Conservation (phyloP, 2,329 filamentous ascomycete species). For the Hypoxylon sp. region DNA sequence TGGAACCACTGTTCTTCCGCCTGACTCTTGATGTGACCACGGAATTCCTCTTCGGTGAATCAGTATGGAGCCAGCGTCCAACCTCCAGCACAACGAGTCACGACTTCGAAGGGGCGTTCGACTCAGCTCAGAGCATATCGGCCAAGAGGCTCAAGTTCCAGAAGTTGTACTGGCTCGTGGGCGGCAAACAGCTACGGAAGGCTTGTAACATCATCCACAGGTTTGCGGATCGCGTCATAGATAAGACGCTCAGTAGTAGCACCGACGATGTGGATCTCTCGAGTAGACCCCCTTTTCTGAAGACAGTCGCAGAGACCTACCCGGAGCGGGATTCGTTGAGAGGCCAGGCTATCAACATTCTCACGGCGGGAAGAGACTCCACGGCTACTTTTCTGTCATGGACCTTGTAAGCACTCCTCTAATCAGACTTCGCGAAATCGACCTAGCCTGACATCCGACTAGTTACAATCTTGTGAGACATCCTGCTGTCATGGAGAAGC, state of each 20-base stretch:
- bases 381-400: slow-evolving; percentile 47
- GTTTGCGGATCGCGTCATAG: slow-evolving; percentile 47
- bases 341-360: slow-evolving; percentile 49
- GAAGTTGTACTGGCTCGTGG: slow-evolving; percentile 46
- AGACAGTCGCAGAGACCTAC: slow-evolving; percentile 40
- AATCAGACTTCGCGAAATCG: background rate
- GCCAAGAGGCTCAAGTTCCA: slow-evolving; percentile 41
- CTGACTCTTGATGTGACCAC: slow-evolving; percentile 48
- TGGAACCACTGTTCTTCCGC: slow-evolving; percentile 48
- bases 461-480: slow-evolving; percentile 46
- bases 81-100: slow-evolving; percentile 24
- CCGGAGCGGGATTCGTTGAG: slow-evolving; percentile 41
- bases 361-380: slow-evolving; percentile 48
- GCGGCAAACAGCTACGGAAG: slow-evolving; percentile 32
- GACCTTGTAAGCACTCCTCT: slow-evolving; percentile 42
- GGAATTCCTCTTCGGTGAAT: slow-evolving; percentile 50
- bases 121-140: slow-evolving; percentile 43
- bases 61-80: slow-evolving; percentile 37
- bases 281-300: slow-evolving; percentile 45
- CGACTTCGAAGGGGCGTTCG: slow-evolving; percentile 44
- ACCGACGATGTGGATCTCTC: slow-evolving; percentile 19
- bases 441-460: slow-evolving; percentile 6
- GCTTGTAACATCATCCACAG: slow-evolving; percentile 42
- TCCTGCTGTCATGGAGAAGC: slow-evolving; percentile 41
- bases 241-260: slow-evolving; percentile 39